These are phyloP conservation scores for Brettanomyces nanus DNA, from an alignment of 805 yeast genomes.

Conservation along the genomic window DNA sequence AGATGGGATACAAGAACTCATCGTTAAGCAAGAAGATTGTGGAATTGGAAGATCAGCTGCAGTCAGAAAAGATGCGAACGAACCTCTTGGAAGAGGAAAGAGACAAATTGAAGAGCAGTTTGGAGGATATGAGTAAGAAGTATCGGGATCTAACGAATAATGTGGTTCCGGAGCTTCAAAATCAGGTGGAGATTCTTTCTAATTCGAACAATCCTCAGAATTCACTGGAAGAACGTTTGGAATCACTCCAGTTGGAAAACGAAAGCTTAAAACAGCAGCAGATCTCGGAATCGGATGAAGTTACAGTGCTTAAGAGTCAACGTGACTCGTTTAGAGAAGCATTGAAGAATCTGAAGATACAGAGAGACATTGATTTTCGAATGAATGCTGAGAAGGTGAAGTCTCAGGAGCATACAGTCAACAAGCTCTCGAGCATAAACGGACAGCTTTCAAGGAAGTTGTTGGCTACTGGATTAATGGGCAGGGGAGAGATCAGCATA, in stretches of 20 bases:
- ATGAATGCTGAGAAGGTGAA: slow-evolving; percentile 5
- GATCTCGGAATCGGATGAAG: slow-evolving; percentile 11
- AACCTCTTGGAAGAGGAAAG: slow-evolving; percentile 31
- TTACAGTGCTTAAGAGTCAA: slow-evolving; percentile 5
- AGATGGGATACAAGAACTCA: slow-evolving; percentile 48
- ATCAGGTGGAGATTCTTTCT: slow-evolving; percentile 29
- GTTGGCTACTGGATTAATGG: slow-evolving; percentile 1
- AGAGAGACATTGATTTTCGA: slow-evolving; percentile 16
- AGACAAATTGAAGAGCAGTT: slow-evolving; percentile 29
- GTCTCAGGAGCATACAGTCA: slow-evolving; percentile 2
- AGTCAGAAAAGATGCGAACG: slow-evolving; percentile 39
- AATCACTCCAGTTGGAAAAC: slow-evolving; percentile 24
- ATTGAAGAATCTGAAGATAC: slow-evolving; percentile 18
- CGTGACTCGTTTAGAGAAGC: slow-evolving; percentile 9
- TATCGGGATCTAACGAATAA: slow-evolving; percentile 34
- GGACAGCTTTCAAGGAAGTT: slow-evolving; percentile 6
- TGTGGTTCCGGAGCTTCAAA: slow-evolving; percentile 39
- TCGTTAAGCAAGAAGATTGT: slow-evolving; percentile 32
- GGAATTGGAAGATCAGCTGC: slow-evolving; percentile 41
- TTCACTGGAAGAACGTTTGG: slow-evolving; percentile 18
- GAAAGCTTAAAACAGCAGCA: slow-evolving; percentile 27
- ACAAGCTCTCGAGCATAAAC: slow-evolving; percentile 12
- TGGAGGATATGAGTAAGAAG: slow-evolving; percentile 32
- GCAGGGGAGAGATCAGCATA: background rate
- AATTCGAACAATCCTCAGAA: slow-evolving; percentile 12